Base-by-base conservation (phyloP, 2,329 filamentous ascomycete genomes). In the Paecilomyces sp. region DNA sequence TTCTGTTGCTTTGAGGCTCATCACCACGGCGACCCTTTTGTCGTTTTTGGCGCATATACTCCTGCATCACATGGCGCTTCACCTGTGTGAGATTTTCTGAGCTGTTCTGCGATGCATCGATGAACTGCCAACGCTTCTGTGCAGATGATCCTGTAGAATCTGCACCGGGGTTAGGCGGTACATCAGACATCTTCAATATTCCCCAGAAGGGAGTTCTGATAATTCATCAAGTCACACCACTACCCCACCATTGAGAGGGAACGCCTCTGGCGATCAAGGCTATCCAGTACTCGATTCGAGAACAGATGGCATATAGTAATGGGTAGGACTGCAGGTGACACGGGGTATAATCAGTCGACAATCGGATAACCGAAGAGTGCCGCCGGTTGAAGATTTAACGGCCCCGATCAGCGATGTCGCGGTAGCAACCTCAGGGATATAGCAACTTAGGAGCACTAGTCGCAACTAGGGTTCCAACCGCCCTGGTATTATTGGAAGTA, bases 41-140 rank as follows among this genome's bases (percentile, higher is more conserved):
- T 8, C 62, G 62, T 57, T 75, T 76, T 54, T 75, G 72, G 22
- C 73, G 72, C 66, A 76, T 74, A 61, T 72, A 76, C 56, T 77
- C 74, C 60, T 76, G 72, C 75, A 77, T 77, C 6, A 77, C 75
- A 74, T 77, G 75, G 24, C 74, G 73, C 56, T 76, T 76, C 41
- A 77, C 75, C 61, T 70, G 72, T 1, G 74, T 77, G 52, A 75
- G 63, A 51, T 76, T 77, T 55, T 62, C 66, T 24, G 72, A 67
- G 56, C 67, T 70, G 53, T 73, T 70, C 57, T 70, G 67, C 9
- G 71, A 76, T 59, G 71, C 67, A 61, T 77, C 74, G 57, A 77
- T 76, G 58, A 77, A 77, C 60, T 76, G 73, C 68, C 74, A 77
- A 33, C 70, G 68, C 54, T 59, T 64, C 34, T 62, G 65, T n/a